phyloP scores from a whole-genome alignment of 257 asterid species.

The Capsicum pubescens region DNA sequence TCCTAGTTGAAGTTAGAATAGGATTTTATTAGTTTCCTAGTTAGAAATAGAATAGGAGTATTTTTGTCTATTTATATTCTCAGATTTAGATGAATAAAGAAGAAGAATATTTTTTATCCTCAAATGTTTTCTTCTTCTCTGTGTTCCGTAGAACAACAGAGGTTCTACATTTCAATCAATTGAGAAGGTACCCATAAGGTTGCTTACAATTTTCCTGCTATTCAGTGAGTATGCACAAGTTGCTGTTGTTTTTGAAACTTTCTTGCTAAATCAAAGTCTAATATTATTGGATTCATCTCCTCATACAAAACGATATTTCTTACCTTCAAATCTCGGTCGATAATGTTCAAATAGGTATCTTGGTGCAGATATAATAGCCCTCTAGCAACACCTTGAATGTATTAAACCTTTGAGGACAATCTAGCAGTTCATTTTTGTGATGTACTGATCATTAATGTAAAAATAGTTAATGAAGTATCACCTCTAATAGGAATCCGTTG shows the following conservation, averaged over 20 bases:
- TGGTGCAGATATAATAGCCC: constrained; percentile 45
- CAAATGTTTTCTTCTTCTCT: no score
- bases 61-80: no score
- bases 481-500: neutral
- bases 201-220: constrained; percentile 43
- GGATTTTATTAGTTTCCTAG: no score
- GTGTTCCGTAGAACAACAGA: no score
- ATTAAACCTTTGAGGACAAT: constrained; percentile 37
- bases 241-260: constrained; percentile 34
- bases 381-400: constrained; percentile 40
- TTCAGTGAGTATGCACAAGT: constrained; percentile 37
- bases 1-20: no score
- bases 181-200: neutral
- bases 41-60: no score
- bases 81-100: no score
- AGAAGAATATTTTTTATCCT: no score
- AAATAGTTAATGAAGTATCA: neutral
- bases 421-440: constrained; percentile 31
- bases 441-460: constrained; percentile 25
- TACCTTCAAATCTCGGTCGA: constrained; percentile 42
- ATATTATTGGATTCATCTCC: constrained; percentile 43
- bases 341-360: constrained; percentile 41
- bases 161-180: no score
- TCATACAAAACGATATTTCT: constrained; percentile 40
- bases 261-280: constrained; percentile 46